Evolutionary conservation across 345 rosid genomes (phyloP).

Genomic region (Gynandropsis gynandra): DNA sequence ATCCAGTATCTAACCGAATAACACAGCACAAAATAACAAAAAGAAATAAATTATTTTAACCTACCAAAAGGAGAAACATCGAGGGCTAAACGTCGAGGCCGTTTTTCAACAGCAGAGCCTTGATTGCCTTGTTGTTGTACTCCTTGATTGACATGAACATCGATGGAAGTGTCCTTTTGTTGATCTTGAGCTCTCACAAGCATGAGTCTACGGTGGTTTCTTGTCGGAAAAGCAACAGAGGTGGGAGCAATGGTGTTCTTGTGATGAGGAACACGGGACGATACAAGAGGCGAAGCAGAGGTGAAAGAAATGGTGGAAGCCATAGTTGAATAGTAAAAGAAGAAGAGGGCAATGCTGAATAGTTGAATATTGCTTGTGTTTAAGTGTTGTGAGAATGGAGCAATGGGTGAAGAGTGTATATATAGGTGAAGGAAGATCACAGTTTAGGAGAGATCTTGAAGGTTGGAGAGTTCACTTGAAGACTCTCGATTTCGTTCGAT

Average conservation of each 20-base stretch:
- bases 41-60: background rate
- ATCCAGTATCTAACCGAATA: background rate
- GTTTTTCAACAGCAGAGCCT: slow-evolving; percentile 37
- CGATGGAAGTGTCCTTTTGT: slow-evolving; percentile 37
- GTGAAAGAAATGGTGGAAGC: slow-evolving; percentile 33
- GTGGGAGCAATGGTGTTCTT: slow-evolving; percentile 21
- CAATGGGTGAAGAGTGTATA: background rate
- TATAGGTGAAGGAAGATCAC: background rate
- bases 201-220: slow-evolving; percentile 11
- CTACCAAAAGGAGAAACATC: slow-evolving; percentile 68
- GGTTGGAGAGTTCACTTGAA: slow-evolving; percentile 27
- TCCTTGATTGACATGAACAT: slow-evolving; percentile 42
- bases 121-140: slow-evolving; percentile 18
- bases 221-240: slow-evolving; percentile 29
- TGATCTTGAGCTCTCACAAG: slow-evolving; percentile 35
- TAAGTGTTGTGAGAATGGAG: background rate
- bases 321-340: slow-evolving; percentile 16
- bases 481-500: slow-evolving; percentile 20
- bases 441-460: slow-evolving; percentile 15
- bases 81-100: slow-evolving; percentile 36
- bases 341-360: background rate
- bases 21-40: background rate
- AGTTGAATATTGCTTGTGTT: background rate
- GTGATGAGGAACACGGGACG: background rate
- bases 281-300: slow-evolving; percentile 24